Percentiles rank a stretch among this genome's conserved stretches.
phyloP scores from a whole-genome alignment of 768 basidiomycete species.

The Imleria badia region DNA sequence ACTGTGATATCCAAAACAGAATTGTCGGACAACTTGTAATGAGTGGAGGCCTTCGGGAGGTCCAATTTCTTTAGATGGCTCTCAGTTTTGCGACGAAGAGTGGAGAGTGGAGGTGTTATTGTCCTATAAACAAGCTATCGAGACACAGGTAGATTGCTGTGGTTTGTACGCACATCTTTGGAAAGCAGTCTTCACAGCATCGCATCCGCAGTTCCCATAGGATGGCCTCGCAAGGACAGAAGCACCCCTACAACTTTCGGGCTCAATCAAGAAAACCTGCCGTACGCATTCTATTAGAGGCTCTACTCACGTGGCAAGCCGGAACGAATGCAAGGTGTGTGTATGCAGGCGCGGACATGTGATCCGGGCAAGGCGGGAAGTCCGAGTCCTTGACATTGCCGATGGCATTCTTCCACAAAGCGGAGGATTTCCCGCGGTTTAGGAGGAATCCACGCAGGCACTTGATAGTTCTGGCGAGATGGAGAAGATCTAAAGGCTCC shows the following conservation, averaged over 20 bases:
- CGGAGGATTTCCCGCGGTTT: slow-evolving; percentile 13
- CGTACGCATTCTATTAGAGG: too few relatives aligned
- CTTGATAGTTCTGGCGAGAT: slow-evolving; percentile 33
- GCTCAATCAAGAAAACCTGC: neutral
- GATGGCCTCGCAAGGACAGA: slow-evolving; percentile 8
- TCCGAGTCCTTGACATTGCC: slow-evolving; percentile 13
- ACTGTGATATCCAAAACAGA: rapidly evolving
- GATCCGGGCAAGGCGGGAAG: slow-evolving; percentile 28
- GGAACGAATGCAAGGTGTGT: too few relatives aligned
- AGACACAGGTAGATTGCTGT: neutral
- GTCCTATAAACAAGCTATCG: slow-evolving; percentile 6
- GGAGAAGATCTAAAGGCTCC: slow-evolving; percentile 33
- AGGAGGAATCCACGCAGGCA: slow-evolving; percentile 30
- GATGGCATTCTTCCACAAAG: too few relatives aligned
- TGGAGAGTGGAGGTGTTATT: too few relatives aligned
- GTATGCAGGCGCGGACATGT: too few relatives aligned
- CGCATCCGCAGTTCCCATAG: slow-evolving; percentile 16
- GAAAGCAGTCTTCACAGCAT: slow-evolving; percentile 4
- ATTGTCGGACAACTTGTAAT: neutral
- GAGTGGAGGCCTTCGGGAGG: neutral
- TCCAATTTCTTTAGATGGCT: neutral
- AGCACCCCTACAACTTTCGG: slow-evolving; percentile 11
- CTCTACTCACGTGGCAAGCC: too few relatives aligned
- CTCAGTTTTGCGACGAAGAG: too few relatives aligned
- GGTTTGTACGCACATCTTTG: slow-evolving; percentile 6